phyloP scores from a whole-genome alignment of 1,139 yeast genomes.

The Nematodospora anomalae region DNA sequence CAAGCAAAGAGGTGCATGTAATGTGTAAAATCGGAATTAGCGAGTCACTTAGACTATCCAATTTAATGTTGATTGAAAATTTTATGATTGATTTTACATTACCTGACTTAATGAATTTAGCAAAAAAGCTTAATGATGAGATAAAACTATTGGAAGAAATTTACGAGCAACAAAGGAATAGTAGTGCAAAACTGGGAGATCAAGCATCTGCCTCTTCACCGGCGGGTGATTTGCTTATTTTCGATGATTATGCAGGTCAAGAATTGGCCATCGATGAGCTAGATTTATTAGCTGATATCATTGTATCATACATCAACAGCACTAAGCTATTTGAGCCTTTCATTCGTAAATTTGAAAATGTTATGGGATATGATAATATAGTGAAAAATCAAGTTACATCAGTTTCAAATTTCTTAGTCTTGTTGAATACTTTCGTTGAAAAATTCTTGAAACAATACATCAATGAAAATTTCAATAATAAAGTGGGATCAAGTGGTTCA shows the following conservation, averaged over 20 bases:
- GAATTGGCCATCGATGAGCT: conserved; percentile 34
- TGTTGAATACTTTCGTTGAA: conserved; percentile 19
- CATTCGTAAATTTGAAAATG: conserved; percentile 37
- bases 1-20: conserved; percentile 28
- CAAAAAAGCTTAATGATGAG: conserved; percentile 43
- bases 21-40: conserved; percentile 47
- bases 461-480: conserved; percentile 4
- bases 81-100: conserved; percentile 48
- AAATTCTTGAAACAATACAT: conserved; percentile 14
- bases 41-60: conserved; percentile 50
- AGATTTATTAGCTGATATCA: conserved; percentile 45
- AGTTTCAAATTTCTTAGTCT: conserved; percentile 39
- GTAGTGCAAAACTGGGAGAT: neutral
- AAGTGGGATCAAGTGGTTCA: neutral
- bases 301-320: conserved; percentile 46
- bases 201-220: conserved; percentile 2
- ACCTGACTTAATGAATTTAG: conserved; percentile 39
- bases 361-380: conserved; percentile 27
- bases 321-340: conserved; percentile 56
- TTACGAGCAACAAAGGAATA: conserved; percentile 1
- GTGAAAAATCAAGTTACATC: conserved; percentile 37
- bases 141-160: conserved; percentile 30
- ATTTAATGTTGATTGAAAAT: conserved; percentile 53
- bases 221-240: conserved; percentile 3
- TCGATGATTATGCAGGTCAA: conserved; percentile 18